Conservation (phyloP, 2,329 filamentous ascomycete species). For the Fusarium sterilihyphosum region DNA sequence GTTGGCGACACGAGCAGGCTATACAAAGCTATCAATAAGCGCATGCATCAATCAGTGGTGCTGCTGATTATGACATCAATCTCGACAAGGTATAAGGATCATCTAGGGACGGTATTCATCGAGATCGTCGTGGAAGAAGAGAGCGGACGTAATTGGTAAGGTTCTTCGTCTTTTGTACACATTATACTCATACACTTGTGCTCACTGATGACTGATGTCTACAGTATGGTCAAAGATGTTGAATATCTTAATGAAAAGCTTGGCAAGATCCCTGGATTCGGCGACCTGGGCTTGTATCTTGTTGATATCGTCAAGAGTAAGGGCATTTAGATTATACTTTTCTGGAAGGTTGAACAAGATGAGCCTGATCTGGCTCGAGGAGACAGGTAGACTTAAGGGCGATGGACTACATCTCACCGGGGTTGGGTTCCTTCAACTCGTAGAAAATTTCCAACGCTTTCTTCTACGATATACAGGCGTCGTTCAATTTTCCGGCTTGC, state of each 20-base stretch:
- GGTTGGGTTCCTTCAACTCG: fast-evolving
- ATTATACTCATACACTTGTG: not conserved
- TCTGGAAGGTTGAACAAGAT: not conserved
- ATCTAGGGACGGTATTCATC: not conserved
- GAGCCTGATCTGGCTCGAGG: too few species aligned
- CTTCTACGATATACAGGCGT: not conserved
- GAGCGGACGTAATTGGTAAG: not conserved
- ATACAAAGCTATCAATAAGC: not conserved
- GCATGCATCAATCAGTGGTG: not conserved
- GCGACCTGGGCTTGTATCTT: not conserved
- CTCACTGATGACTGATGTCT: not conserved
- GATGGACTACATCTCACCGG: not conserved
- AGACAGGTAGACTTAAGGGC: too few species aligned
- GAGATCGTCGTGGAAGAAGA: not conserved
- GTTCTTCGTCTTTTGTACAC: not conserved
- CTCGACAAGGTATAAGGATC: not conserved
- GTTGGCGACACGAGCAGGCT: not conserved
- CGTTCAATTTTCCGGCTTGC: not conserved
- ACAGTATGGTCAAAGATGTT: not conserved
- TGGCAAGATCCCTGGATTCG: not conserved
- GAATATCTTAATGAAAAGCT: not conserved
- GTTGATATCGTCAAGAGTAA: not conserved
- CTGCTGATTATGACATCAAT: not conserved
- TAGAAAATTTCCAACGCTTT: not conserved
- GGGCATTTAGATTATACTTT: not conserved